Evolutionary conservation across 2,329 filamentous ascomycete species (phyloP).

Genomic region (Alternaria alternata): DNA sequence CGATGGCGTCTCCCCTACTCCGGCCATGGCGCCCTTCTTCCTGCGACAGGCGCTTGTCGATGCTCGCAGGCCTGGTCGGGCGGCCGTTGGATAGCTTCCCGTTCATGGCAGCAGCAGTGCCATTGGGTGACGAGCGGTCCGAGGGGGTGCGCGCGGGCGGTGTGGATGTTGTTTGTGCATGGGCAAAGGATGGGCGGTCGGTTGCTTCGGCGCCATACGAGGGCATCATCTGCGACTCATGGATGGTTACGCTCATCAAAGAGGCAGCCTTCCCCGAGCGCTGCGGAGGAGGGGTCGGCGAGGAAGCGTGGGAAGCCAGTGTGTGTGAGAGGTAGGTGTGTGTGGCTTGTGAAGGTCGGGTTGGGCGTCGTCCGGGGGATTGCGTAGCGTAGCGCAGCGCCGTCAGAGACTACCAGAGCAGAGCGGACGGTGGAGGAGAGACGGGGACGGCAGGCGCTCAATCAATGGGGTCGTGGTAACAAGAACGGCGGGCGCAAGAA

Average conservation of each 20-base stretch:
- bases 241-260: conserved; percentile 44
- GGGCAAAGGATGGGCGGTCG: conserved; percentile 38
- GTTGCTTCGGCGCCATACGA: conserved; percentile 58
- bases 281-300: conserved; percentile 37
- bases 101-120: conserved; percentile 40
- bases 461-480: conserved; percentile 6
- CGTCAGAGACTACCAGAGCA: conserved; percentile 11
- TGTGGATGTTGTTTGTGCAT: conserved; percentile 47
- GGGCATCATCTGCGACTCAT: conserved; percentile 58
- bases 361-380: conserved; percentile 19
- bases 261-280: conserved; percentile 37
- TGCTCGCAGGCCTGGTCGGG: conserved; percentile 41
- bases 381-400: conserved; percentile 19
- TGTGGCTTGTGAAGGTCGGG: conserved; percentile 22
- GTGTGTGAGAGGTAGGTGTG: conserved; percentile 12
- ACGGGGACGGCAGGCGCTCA: neutral
- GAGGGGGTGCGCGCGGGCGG: conserved; percentile 37
- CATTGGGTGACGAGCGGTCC: conserved; percentile 42
- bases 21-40: conserved; percentile 34
- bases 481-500: conserved; percentile 23
- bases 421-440: neutral
- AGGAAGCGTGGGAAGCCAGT: conserved; percentile 37
- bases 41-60: conserved; percentile 50
- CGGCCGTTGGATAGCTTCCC: conserved; percentile 47
- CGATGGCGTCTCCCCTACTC: conserved; percentile 26